These are phyloP conservation scores for Botrytis tulipae DNA, from an alignment of 2,329 filamentous ascomycete genomes.

Conservation along the genomic window DNA sequence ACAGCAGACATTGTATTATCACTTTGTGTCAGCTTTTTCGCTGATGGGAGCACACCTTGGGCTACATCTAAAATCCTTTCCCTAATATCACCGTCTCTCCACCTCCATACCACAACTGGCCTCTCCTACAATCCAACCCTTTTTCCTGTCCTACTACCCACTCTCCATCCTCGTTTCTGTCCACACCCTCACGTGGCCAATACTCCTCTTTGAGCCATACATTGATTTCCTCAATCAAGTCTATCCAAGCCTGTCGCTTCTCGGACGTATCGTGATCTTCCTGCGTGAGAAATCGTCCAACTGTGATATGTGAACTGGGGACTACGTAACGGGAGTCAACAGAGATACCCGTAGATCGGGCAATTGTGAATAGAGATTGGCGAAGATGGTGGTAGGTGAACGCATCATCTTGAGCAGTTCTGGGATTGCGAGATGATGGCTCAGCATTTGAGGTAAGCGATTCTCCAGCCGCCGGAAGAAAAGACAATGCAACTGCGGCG, in stretches of 20 bases:
- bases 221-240: conserved; percentile 74
- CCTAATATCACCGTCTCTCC: conserved; percentile 67
- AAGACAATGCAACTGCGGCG: conserved; percentile 81
- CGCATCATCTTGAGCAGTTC: conserved; percentile 51
- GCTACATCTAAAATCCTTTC: conserved; percentile 53
- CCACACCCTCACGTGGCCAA: conserved; percentile 56
- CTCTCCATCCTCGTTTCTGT: conserved; percentile 55
- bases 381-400: conserved; percentile 93
- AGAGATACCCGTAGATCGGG: conserved; percentile 60
- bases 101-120: conserved; percentile 82
- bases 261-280: conserved; percentile 57
- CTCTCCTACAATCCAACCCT: conserved; percentile 73
- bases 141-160: conserved; percentile 88
- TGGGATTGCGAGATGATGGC: conserved; percentile 26
- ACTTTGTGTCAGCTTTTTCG: neutral
- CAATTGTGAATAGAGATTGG: conserved; percentile 68
- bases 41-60: neutral
- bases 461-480: conserved; percentile 75
- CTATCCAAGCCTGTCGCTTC: conserved; percentile 59
- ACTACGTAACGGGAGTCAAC: conserved; percentile 82
- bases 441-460: conserved; percentile 27
- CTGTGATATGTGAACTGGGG: conserved; percentile 84
- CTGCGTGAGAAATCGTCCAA: conserved; percentile 73
- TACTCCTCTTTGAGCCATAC: conserved; percentile 67
- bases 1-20: neutral